A percentile compares a stretch with the other conserved stretches of the same genome.
phyloP scores from a whole-genome alignment of 2,329 filamentous ascomycete genomes.

The Incumbomyces lentus region DNA sequence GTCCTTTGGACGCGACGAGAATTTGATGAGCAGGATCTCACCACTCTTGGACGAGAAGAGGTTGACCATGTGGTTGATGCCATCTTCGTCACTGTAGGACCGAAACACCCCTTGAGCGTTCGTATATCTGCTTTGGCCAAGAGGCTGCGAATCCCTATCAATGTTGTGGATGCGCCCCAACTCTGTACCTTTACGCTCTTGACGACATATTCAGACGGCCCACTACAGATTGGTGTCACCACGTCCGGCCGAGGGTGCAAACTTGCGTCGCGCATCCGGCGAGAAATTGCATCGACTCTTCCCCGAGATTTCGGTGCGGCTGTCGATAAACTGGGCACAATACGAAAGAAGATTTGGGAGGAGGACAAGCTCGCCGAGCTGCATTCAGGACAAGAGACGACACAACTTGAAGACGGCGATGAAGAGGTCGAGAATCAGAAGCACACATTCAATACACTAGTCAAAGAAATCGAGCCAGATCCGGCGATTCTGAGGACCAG shows the following conservation, averaged over 20 bases:
- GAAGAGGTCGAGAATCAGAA: constrained; percentile 52
- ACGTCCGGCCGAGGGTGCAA: constrained; percentile 94
- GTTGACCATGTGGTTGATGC: constrained; percentile 73
- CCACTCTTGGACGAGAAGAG: constrained; percentile 66
- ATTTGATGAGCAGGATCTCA: constrained; percentile 64
- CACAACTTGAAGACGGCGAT: constrained; percentile 36
- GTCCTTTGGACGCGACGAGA: constrained; percentile 33
- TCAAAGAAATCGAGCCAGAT: constrained; percentile 55
- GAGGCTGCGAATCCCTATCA: constrained; percentile 76
- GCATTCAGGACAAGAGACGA: constrained; percentile 33
- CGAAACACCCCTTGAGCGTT: constrained; percentile 41
- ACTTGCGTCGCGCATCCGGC: constrained; percentile 74
- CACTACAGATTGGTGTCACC: constrained; percentile 87
- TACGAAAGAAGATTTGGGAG: constrained; percentile 61
- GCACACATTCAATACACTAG: constrained; percentile 72
- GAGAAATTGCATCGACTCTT: constrained; percentile 74
- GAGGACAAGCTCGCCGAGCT: constrained; percentile 47
- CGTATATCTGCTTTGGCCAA: constrained; percentile 67
- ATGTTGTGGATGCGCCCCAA: constrained; percentile 76
- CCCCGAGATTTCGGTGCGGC: constrained; percentile 66
- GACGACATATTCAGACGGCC: constrained; percentile 79
- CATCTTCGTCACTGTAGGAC: constrained; percentile 69
- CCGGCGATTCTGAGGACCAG: constrained; percentile 63
- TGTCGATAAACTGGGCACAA: constrained; percentile 64
- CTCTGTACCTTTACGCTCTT: constrained; percentile 86